Evolutionary conservation across 2,329 filamentous ascomycete species (phyloP), one percentile per base, ranked within the genome.

Genomic region (Purpureocillium lavendulum): DNA sequence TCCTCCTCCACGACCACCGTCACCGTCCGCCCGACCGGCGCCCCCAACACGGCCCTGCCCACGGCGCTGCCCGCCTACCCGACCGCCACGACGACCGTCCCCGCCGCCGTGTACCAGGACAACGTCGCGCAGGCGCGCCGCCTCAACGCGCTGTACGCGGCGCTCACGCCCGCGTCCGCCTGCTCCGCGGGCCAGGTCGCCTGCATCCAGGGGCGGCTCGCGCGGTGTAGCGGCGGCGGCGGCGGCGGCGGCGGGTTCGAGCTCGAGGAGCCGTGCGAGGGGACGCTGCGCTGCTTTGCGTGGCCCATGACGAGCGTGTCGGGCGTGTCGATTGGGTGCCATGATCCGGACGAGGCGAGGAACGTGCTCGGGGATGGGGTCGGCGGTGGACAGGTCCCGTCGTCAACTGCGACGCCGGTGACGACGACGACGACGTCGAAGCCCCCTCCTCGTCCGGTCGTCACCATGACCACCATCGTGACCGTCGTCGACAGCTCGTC

Each of bases 251-350:
- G 67, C 14, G 51, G 48, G 1, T 79, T 71, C 48, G 49, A 55
- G 4, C 62, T 76, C 14, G 50, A 48, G 1, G 44, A 54, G 9
- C 67, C 67, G 31, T 59, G 56, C 24, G 32, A 46, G 1, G 58
- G 56, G 9, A n/a, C n/a, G n/a, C 53, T 55, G 34, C 54, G 59
- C 35, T 80, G 76, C 54, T 71, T 67, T 36, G 76, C 72, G 2
- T 53, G 79, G 44, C 77, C 77, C 1, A 68, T 77, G 62, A 66
- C 63, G 30, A 66, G 55, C 10, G 63, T 62, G 1, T 49, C 50
- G 1, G 75, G 73, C 4, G 70, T 75, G 9, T 52, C 61, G 39
- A 58, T 80, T 17, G 65, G 62, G 3, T 80, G 76, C 44, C 58
- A 60, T 21, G 57, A 68, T 36, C 49, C 55, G 9, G 50, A 51